A percentile compares a stretch with the other conserved stretches of the same genome.
Conservation (phyloP, 208 protist genomes). For the Vickermania spadyakhi region DNA sequence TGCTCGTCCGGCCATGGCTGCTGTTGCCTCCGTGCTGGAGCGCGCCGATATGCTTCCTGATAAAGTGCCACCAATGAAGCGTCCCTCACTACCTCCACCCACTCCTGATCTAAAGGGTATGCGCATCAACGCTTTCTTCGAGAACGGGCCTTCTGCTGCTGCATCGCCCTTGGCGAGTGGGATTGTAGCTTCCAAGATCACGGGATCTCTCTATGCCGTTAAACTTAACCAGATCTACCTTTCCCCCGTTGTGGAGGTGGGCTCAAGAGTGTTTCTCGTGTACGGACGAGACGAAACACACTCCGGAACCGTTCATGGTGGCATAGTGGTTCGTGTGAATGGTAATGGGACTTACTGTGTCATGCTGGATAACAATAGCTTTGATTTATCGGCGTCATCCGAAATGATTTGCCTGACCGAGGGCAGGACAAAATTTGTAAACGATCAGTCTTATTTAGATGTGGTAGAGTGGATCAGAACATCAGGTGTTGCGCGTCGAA, state of each 20-base stretch:
- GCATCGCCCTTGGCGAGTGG: conserved; percentile 36
- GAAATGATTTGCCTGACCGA: conserved; percentile 51
- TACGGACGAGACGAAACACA: conserved; percentile 27
- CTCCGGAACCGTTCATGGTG: conserved; percentile 30
- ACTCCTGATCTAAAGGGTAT: conserved; percentile 20
- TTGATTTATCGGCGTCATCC: conserved; percentile 66
- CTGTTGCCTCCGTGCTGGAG: neutral
- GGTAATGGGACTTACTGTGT: conserved; percentile 68
- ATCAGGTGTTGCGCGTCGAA: conserved; percentile 48
- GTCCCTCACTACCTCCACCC: neutral
- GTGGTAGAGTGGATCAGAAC: conserved; percentile 72
- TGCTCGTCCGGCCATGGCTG: neutral
- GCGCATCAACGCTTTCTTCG: conserved; percentile 40
- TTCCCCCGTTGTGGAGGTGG: conserved; percentile 65
- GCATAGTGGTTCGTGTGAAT: conserved; percentile 69
- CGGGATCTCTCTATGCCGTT: conserved; percentile 64
- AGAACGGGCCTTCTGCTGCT: conserved; percentile 28
- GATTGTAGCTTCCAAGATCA: conserved; percentile 45
- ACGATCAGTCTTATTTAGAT: conserved; percentile 31
- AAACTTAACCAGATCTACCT: conserved; percentile 42
- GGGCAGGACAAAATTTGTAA: conserved; percentile 33
- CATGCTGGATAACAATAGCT: conserved; percentile 76
- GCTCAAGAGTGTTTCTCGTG: conserved; percentile 62
- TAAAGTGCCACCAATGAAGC: neutral
- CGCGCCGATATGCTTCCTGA: neutral